phyloP scores from a whole-genome alignment of 2,329 filamentous ascomycete species.

The Exophiala sp. region DNA sequence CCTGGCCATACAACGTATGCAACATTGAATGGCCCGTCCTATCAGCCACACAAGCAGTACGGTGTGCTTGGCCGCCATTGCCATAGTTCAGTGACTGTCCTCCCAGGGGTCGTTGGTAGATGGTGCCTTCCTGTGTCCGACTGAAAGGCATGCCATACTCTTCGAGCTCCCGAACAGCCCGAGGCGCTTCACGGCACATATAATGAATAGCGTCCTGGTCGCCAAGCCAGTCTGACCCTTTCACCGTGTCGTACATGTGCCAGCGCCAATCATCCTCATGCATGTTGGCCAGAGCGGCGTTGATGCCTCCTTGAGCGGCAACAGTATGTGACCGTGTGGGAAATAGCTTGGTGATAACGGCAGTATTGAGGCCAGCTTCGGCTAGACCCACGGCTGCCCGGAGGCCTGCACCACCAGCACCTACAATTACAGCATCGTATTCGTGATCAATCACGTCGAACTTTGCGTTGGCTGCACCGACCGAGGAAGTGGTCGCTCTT shows the following conservation, averaged over 20 bases:
- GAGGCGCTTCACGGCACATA: constrained; percentile 55
- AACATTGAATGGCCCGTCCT: constrained; percentile 95
- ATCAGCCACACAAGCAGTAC: constrained; percentile 93
- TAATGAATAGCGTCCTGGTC: constrained; percentile 60
- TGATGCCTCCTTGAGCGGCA: constrained; percentile 65
- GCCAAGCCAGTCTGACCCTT: constrained; percentile 58
- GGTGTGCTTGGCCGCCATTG: constrained; percentile 96
- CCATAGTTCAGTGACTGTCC: constrained; percentile 93
- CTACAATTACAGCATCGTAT: constrained; percentile 47
- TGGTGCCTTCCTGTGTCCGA: constrained; percentile 91
- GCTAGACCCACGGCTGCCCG: constrained; percentile 62
- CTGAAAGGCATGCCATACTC: constrained; percentile 94
- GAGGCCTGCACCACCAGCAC: constrained; percentile 59
- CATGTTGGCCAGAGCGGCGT: constrained; percentile 58
- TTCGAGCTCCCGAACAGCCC: constrained; percentile 65
- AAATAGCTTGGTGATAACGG: constrained; percentile 63
- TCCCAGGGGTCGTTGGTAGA: constrained; percentile 98
- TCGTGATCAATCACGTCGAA: constrained; percentile 25
- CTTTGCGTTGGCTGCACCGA: constrained; percentile 3
- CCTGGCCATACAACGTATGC: constrained; percentile 98
- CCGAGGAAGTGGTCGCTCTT: constrained; percentile 20
- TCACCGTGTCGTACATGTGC: constrained; percentile 61
- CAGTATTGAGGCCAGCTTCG: constrained; percentile 62
- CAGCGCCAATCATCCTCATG: constrained; percentile 56
- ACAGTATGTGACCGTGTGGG: constrained; percentile 64